A percentile compares a stretch with the other conserved stretches of the same genome.
phyloP scores from a whole-genome alignment of 2,329 filamentous ascomycete genomes.

The Ceratocystiopsis sp. region DNA sequence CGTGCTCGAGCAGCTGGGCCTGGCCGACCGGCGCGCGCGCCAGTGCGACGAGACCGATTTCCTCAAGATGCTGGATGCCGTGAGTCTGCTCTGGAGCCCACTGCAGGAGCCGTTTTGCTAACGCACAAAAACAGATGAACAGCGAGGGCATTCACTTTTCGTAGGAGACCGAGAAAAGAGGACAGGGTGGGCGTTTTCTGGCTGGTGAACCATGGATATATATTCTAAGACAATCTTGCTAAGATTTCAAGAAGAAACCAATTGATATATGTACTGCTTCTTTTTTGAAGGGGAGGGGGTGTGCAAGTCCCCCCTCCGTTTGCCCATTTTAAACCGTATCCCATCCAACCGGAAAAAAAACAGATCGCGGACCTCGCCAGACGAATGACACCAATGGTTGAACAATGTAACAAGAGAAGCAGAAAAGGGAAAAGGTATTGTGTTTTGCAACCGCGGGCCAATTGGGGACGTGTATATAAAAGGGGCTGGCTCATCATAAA shows the following conservation, averaged over 20 bases:
- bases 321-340: too few relatives aligned
- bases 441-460: too few relatives aligned
- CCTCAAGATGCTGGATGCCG: constrained; percentile 53
- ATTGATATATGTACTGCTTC: too few relatives aligned
- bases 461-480: background rate
- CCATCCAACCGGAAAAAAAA: too few relatives aligned
- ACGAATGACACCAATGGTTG: too few relatives aligned
- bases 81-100: constrained; percentile 6
- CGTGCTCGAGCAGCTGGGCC: constrained; percentile 64
- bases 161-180: background rate
- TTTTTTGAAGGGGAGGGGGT: too few relatives aligned
- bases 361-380: too few relatives aligned
- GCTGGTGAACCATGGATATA: too few relatives aligned
- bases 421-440: background rate
- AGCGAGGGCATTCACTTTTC: constrained; percentile 2
- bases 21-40: constrained; percentile 66
- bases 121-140: constrained; percentile 4
- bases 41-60: constrained; percentile 92
- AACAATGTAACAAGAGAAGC: background rate
- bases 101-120: too few relatives aligned
- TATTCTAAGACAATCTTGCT: too few relatives aligned
- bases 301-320: too few relatives aligned
- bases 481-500: background rate
- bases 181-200: background rate
- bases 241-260: too few relatives aligned